Conservation (phyloP, 2,329 filamentous ascomycete genomes). For the Bipolaris oryzae region DNA sequence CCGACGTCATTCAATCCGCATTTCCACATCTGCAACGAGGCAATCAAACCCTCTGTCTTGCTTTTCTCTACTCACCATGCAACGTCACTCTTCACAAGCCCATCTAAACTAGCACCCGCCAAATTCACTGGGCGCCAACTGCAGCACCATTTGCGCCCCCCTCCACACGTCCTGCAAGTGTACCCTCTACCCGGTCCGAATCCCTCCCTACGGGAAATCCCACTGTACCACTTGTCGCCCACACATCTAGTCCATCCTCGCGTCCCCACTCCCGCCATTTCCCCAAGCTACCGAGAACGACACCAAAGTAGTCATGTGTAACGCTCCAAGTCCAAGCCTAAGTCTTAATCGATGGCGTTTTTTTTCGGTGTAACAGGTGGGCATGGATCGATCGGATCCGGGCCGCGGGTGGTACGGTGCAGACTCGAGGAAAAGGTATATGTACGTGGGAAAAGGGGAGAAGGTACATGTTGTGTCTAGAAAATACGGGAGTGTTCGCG, state of each 20-base stretch:
- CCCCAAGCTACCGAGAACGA: background rate
- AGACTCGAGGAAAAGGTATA: background rate
- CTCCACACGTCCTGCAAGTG: background rate
- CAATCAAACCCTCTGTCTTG: background rate
- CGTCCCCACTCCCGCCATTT: background rate
- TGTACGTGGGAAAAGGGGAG: background rate
- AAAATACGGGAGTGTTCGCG: background rate
- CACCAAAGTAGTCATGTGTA: background rate
- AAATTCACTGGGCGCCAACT: conserved; percentile 23
- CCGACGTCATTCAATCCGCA: no score
- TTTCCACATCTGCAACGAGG: no score
- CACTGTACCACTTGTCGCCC: background rate
- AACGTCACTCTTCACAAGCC: background rate
- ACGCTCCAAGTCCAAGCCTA: background rate
- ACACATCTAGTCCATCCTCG: background rate
- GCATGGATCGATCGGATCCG: background rate
- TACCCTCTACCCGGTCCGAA: conserved; percentile 13
- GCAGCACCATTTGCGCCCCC: conserved; percentile 20
- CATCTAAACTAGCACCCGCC: no score
- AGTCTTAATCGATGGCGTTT: background rate
- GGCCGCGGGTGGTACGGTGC: background rate
- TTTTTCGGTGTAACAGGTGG: background rate
- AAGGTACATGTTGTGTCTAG: background rate
- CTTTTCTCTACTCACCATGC: background rate
- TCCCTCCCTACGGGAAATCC: background rate